Conservation (phyloP, 768 basidiomycete species). For the Lentinula boryana region DNA sequence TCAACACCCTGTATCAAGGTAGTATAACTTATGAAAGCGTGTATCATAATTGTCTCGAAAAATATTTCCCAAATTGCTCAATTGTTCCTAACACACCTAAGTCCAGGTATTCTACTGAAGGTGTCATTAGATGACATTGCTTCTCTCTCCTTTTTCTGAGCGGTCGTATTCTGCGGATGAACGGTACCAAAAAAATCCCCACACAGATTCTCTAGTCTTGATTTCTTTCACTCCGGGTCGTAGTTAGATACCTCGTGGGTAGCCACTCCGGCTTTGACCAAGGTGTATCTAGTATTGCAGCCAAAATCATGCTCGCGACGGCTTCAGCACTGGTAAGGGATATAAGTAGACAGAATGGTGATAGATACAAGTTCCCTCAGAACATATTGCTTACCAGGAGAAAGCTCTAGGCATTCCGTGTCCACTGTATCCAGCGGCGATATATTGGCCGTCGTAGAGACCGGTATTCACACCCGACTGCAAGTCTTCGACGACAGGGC, state of each 20-base stretch:
- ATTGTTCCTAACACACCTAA: too few relatives aligned
- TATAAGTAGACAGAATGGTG: conserved; percentile 15
- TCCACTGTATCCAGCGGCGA: conserved; percentile 68
- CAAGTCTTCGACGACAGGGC: conserved; percentile 40
- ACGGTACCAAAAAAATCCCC: neutral
- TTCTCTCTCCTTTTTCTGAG: neutral
- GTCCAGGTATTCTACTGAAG: too few relatives aligned
- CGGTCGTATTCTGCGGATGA: neutral
- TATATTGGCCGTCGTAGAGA: conserved; percentile 52
- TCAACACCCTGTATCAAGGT: too few relatives aligned
- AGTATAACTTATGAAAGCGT: too few relatives aligned
- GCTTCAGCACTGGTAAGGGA: conserved; percentile 49
- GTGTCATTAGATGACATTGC: too few relatives aligned
- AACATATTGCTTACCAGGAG: conserved; percentile 44
- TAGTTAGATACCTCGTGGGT: conserved; percentile 46
- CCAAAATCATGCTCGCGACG: conserved; percentile 50
- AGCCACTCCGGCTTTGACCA: conserved; percentile 62
- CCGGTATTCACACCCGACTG: conserved; percentile 11
- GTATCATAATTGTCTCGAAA: too few relatives aligned
- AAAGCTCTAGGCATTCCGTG: conserved; percentile 80
- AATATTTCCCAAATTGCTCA: too few relatives aligned
- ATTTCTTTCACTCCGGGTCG: conserved; percentile 24
- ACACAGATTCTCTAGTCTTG: neutral
- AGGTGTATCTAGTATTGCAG: conserved; percentile 35
- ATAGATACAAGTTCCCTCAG: conserved; percentile 36